A percentile compares a stretch with the other conserved stretches of the same genome.
Conservation (phyloP, 768 basidiomycete species). For the Boletus vermiculosoides region DNA sequence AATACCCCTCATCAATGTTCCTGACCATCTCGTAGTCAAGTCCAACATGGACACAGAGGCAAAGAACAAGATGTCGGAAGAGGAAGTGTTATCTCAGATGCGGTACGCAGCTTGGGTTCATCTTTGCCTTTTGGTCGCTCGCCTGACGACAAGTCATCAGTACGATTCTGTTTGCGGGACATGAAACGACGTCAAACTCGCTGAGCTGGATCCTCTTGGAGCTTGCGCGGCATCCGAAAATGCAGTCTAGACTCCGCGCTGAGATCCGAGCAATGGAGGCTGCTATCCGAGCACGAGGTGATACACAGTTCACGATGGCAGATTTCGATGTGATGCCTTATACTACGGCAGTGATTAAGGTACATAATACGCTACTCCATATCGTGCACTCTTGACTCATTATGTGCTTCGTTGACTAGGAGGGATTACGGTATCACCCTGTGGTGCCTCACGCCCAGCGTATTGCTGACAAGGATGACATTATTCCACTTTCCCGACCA, state of each 20-base stretch:
- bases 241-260: conserved; percentile 58
- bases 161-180: conserved; percentile 47
- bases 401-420: conserved; percentile 30
- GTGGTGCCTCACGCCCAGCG: conserved; percentile 55
- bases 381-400: not conserved
- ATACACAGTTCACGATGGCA: conserved; percentile 16
- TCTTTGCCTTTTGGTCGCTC: not conserved
- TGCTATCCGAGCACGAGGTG: conserved; percentile 8
- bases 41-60: conserved; percentile 29
- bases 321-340: conserved; percentile 57
- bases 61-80: conserved; percentile 24
- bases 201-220: conserved; percentile 63
- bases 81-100: conserved; percentile 17
- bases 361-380: conserved; percentile 15
- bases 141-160: conserved; percentile 24
- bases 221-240: conserved; percentile 53
- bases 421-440: conserved; percentile 48
- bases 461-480: conserved; percentile 49
- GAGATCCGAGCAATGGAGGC: conserved; percentile 17
- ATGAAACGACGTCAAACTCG: conserved; percentile 62
- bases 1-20: not conserved
- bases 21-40: conserved; percentile 17
- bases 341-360: conserved; percentile 38
- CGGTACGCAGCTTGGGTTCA: conserved; percentile 13
- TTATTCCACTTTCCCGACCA: conserved; percentile 58